Conservation (phyloP, 192 early-diverging fungal species). For the Gaertneriomyces semiglobifer region DNA sequence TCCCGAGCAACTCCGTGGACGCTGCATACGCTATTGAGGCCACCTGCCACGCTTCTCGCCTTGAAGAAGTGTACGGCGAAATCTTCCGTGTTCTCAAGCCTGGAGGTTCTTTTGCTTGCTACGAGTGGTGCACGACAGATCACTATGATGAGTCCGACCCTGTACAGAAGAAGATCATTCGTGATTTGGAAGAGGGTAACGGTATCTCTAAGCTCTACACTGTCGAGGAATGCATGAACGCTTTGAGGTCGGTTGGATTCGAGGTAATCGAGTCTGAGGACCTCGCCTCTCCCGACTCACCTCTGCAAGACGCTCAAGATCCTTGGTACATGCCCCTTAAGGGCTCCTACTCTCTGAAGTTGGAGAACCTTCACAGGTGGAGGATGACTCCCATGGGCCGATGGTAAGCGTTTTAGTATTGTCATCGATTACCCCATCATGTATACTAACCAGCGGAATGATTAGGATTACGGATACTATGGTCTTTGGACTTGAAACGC, state of each 20-base stretch:
- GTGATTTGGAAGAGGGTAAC: conserved; percentile 87
- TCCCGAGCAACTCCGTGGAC: conserved; percentile 72
- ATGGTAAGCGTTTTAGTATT: conserved; percentile 24
- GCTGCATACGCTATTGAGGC: conserved; percentile 97
- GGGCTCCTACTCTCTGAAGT: conserved; percentile 44
- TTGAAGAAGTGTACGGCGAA: conserved; percentile 84
- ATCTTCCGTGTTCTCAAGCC: conserved; percentile 92
- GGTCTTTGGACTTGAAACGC: conserved; percentile 71
- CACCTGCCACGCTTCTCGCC: conserved; percentile 76
- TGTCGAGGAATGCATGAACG: conserved; percentile 68
- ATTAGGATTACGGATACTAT: conserved; percentile 71
- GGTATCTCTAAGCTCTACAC: conserved; percentile 85
- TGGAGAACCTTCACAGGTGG: conserved; percentile 34
- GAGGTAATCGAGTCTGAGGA: conserved; percentile 60
- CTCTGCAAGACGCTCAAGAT: conserved; percentile 51
- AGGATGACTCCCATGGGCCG: conserved; percentile 45
- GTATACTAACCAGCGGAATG: background rate
- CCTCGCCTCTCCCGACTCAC: conserved; percentile 37
- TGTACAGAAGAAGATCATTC: conserved; percentile 70
- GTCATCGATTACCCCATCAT: background rate
- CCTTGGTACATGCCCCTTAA: conserved; percentile 84
- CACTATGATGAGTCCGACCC: conserved; percentile 75
- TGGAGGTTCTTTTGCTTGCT: conserved; percentile 84
- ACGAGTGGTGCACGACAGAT: conserved; percentile 95
- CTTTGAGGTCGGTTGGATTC: conserved; percentile 82